phyloP scores from a whole-genome alignment of 148 eudicot genomes.

The Fallopia convolvulus region DNA sequence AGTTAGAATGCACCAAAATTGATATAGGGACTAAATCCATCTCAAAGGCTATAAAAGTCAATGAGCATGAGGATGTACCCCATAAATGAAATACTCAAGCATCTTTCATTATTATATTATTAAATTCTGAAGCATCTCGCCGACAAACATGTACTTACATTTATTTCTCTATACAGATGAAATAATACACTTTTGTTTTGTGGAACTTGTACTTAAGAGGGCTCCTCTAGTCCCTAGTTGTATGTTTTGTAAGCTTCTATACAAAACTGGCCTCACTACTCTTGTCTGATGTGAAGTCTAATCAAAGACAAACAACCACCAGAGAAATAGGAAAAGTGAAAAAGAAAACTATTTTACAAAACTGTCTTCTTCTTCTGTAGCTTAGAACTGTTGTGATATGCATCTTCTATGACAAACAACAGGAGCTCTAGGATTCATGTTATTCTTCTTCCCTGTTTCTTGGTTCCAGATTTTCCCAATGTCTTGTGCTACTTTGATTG shows the following conservation, averaged over 20 bases:
- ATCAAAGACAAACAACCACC: background rate
- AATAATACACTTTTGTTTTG: background rate
- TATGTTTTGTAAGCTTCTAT: conserved; percentile 2
- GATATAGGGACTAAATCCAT: no score
- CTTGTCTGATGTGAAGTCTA: background rate
- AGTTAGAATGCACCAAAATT: no score
- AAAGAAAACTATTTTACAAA: no score
- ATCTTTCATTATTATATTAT: no score
- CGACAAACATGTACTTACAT: no score
- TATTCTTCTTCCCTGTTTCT: conserved; percentile 5
- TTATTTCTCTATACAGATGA: background rate
- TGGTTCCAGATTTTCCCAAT: conserved; percentile 20
- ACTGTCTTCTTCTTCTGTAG: background rate
- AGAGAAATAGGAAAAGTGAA: background rate
- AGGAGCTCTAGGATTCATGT: conserved; percentile 5
- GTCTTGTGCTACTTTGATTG: conserved; percentile 56
- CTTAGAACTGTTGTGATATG: conserved; percentile 9
- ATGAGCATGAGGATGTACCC: no score
- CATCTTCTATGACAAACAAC: conserved; percentile 6
- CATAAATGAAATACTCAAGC: no score
- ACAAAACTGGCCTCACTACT: background rate
- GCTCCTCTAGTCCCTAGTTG: background rate
- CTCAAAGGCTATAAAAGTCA: no score
- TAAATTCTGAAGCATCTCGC: no score
- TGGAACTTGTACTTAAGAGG: background rate